phyloP scores from a whole-genome alignment of 768 basidiomycete genomes.

The Lentinula raphanica region DNA sequence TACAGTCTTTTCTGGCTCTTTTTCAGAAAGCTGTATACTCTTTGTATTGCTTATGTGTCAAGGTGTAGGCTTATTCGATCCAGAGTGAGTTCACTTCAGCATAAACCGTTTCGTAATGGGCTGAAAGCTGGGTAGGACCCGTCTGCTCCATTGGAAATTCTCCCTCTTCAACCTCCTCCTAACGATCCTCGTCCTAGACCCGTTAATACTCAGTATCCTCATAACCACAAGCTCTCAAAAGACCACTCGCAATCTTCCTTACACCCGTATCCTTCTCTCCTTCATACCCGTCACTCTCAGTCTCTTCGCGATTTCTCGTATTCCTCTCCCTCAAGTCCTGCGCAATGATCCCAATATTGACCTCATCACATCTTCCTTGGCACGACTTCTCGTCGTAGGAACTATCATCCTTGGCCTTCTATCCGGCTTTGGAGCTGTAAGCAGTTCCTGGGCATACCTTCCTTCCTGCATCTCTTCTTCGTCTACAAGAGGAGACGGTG shows the following conservation, averaged over 20 bases:
- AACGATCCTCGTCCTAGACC: constrained; percentile 61
- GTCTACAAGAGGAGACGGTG: constrained; percentile 18
- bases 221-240: constrained; percentile 30
- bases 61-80: constrained; percentile 46
- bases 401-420: constrained; percentile 74
- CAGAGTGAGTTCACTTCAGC: constrained; percentile 32
- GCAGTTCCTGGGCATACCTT: constrained; percentile 58
- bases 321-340: constrained; percentile 60
- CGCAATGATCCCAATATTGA: constrained; percentile 23
- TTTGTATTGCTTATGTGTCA: constrained; percentile 74
- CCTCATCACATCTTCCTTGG: constrained; percentile 41
- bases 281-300: constrained; percentile 50
- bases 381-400: constrained; percentile 70
- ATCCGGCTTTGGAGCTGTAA: constrained; percentile 75
- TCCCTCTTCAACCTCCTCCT: constrained; percentile 59
- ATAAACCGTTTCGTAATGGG: not conserved
- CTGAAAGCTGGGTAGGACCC: constrained; percentile 35
- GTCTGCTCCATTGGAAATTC: constrained; percentile 62
- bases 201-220: constrained; percentile 57
- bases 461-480: constrained; percentile 22
- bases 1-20: constrained; percentile 60
- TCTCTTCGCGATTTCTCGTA: constrained; percentile 55
- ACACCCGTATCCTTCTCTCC: constrained; percentile 29
- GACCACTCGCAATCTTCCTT: not conserved
- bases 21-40: constrained; percentile 69